Conservation (phyloP, 805 yeast species). For the Diddensiella transvaalensis region DNA sequence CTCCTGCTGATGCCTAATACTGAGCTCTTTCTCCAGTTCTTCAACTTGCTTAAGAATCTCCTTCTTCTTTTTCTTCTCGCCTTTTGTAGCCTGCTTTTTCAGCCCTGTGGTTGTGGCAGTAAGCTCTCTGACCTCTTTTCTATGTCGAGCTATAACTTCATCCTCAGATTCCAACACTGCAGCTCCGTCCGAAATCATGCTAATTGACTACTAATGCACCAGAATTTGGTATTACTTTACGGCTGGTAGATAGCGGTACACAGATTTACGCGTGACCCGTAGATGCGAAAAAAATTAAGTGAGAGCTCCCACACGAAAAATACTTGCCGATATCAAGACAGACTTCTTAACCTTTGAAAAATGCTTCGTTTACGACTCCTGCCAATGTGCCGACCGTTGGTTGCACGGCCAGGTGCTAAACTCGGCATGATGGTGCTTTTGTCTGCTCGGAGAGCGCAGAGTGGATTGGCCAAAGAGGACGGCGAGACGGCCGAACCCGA, state of each 20-base stretch:
- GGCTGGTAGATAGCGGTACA: too few species aligned
- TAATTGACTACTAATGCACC: too few species aligned
- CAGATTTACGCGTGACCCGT: too few species aligned
- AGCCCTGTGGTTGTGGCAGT: constrained; percentile 65
- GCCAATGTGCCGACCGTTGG: neutral
- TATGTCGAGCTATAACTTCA: constrained; percentile 55
- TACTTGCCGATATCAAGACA: too few species aligned
- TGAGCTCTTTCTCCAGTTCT: constrained; percentile 55
- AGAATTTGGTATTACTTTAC: too few species aligned
- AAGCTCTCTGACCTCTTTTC: constrained; percentile 64
- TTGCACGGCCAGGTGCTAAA: neutral
- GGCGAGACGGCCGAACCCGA: neutral
- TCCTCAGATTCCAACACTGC: constrained; percentile 49
- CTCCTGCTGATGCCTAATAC: constrained; percentile 54
- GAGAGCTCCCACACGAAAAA: too few species aligned
- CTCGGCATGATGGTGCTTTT: neutral
- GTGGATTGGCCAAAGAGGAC: neutral
- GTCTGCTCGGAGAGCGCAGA: neutral
- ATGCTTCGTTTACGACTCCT: neutral
- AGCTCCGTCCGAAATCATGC: too few species aligned
- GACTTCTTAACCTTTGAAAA: too few species aligned
- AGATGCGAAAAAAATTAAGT: too few species aligned
- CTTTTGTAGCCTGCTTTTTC: constrained; percentile 80
- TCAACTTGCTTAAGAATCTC: constrained; percentile 58
- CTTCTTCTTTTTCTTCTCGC: constrained; percentile 53